Evolutionary conservation across 257 asterid species (phyloP).

Genomic region (Plectranthus barbatus): DNA sequence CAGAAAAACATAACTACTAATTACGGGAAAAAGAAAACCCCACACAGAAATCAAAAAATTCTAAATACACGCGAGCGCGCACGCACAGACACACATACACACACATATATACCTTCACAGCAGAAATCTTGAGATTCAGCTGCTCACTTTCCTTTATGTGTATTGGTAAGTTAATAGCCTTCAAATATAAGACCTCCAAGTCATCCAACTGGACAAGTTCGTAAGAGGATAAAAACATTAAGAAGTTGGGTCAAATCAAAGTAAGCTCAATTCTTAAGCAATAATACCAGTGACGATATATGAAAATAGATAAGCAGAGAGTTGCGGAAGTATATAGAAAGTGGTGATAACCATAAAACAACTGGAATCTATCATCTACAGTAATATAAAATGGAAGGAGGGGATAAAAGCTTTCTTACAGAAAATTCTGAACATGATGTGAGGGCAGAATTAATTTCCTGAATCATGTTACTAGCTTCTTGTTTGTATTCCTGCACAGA

Average conservation of each 20-base stretch:
- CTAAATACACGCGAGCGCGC: too few species aligned
- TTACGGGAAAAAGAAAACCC: background rate
- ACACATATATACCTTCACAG: conserved; percentile 47
- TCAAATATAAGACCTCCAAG: conserved; percentile 49
- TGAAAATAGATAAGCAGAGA: background rate
- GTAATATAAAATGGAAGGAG: background rate
- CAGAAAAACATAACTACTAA: background rate
- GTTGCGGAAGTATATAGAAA: background rate
- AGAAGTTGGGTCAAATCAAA: background rate
- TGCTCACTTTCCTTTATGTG: conserved; percentile 49
- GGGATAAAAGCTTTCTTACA: conserved; percentile 39
- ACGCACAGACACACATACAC: too few species aligned
- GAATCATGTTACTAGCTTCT: conserved; percentile 51
- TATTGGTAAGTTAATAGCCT: conserved; percentile 50
- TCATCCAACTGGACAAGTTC: conserved; percentile 50
- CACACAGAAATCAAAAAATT: conserved; percentile 2
- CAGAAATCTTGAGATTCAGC: conserved; percentile 53
- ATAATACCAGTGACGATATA: background rate
- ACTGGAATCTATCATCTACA: background rate
- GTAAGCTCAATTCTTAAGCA: conserved; percentile 1
- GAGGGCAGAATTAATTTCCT: conserved; percentile 60
- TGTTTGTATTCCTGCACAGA: conserved; percentile 49
- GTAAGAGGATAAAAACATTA: background rate
- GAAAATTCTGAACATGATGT: conserved; percentile 31
- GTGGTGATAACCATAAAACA: background rate